A percentile compares a stretch with the other conserved stretches of the same genome.
phyloP scores from a whole-genome alignment of 116 monocot genomes.

The Cymodocea nodosa region DNA sequence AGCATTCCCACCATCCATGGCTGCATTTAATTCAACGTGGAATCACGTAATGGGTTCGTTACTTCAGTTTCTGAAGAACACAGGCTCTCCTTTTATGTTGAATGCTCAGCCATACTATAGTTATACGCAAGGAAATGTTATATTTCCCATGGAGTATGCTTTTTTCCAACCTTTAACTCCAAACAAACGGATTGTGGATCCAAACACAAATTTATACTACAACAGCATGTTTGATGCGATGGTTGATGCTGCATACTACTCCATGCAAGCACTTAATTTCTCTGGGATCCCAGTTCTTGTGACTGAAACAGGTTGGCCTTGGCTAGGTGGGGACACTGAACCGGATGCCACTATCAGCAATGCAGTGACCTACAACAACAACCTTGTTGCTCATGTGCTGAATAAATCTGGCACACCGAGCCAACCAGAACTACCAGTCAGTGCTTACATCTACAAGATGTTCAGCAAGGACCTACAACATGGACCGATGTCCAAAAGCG shows the following conservation, averaged over 20 bases:
- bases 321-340: slow-evolving; percentile 44
- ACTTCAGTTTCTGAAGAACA: slow-evolving; percentile 75
- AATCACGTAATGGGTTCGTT: slow-evolving; percentile 40
- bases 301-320: slow-evolving; percentile 92
- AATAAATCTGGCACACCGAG: slow-evolving; percentile 65
- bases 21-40: slow-evolving; percentile 87
- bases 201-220: slow-evolving; percentile 64
- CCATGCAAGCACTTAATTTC: slow-evolving; percentile 68
- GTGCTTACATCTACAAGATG: slow-evolving; percentile 66
- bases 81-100: slow-evolving; percentile 75
- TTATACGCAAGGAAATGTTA: slow-evolving; percentile 45
- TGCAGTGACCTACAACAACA: slow-evolving; percentile 64
- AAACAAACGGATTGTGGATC: slow-evolving; percentile 55
- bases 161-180: slow-evolving; percentile 52
- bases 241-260: slow-evolving; percentile 82
- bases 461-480: slow-evolving; percentile 62
- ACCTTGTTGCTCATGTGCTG: slow-evolving; percentile 64
- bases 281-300: slow-evolving; percentile 57
- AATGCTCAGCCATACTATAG: slow-evolving; percentile 82
- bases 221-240: slow-evolving; percentile 86
- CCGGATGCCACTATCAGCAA: slow-evolving; percentile 65
- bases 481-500: slow-evolving; percentile 51
- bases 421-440: slow-evolving; percentile 32
- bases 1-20: slow-evolving; percentile 80
- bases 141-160: slow-evolving; percentile 78